Percentiles rank a stretch among this genome's conserved stretches.
phyloP scores from a whole-genome alignment of 192 early-diverging fungal genomes.

The Gonapodya sp. region DNA sequence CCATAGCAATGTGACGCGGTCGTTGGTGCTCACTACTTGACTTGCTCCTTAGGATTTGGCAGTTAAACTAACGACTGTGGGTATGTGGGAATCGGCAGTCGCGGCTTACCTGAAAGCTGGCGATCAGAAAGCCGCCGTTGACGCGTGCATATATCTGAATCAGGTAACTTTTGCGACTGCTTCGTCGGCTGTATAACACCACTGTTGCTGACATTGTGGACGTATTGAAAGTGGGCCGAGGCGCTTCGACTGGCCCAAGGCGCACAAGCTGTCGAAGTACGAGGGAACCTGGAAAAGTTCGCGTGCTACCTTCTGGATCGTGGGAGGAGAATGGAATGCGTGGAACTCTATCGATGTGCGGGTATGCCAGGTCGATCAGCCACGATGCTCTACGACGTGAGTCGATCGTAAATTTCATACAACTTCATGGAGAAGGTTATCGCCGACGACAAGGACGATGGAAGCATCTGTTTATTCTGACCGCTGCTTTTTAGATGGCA shows the following conservation, averaged over 20 bases:
- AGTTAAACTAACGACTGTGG: slow-evolving; percentile 36
- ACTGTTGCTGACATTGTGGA: not conserved
- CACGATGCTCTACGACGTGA: slow-evolving; percentile 33
- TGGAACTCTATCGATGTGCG: slow-evolving; percentile 45
- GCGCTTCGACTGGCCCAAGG: slow-evolving; percentile 38
- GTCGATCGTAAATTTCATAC: not conserved
- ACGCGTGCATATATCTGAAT: slow-evolving; percentile 42
- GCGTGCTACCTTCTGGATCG: slow-evolving; percentile 28
- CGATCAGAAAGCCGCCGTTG: slow-evolving; percentile 36
- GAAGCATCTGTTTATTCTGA: not conserved
- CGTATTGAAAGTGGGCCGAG: slow-evolving; percentile 31
- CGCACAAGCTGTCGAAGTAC: slow-evolving; percentile 37
- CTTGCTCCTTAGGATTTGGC: slow-evolving; percentile 29
- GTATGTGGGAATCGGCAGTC: slow-evolving; percentile 36
- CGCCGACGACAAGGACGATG: not conserved
- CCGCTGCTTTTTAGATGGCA: slow-evolving; percentile 23
- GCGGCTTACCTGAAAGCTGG: slow-evolving; percentile 32
- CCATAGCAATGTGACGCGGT: not conserved
- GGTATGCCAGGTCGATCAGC: slow-evolving; percentile 45
- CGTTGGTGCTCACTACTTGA: not conserved
- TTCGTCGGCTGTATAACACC: not conserved
- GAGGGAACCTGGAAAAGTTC: slow-evolving; percentile 32
- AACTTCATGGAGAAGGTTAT: not conserved
- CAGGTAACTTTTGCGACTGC: slow-evolving; percentile 23
- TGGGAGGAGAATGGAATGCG: slow-evolving; percentile 25